phyloP scores from a whole-genome alignment of 2,329 filamentous ascomycete genomes.

The Lecanicillium sp. region DNA sequence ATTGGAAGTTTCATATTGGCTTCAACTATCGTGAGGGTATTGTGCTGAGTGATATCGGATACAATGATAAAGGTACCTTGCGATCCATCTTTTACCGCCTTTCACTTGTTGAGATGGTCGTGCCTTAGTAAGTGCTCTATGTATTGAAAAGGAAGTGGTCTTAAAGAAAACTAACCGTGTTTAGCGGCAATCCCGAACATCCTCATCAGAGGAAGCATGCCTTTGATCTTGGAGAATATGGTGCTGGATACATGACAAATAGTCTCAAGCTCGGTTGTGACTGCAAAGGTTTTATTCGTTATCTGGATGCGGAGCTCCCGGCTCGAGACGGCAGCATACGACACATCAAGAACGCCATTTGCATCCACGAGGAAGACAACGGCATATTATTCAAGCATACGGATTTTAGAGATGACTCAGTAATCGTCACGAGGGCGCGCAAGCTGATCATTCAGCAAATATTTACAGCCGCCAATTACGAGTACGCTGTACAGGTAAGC shows the following conservation, averaged over 20 bases:
- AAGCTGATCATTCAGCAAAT: conserved; percentile 86
- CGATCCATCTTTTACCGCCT: conserved; percentile 82
- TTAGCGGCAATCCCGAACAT: conserved; percentile 62
- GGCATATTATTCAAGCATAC: conserved; percentile 92
- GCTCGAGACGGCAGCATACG: conserved; percentile 66
- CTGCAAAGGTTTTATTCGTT: conserved; percentile 86
- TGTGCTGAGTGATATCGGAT: conserved; percentile 82
- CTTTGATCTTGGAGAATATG: conserved; percentile 74
- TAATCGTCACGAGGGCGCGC: conserved; percentile 75
- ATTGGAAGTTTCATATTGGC: conserved; percentile 86
- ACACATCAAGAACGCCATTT: conserved; percentile 73
- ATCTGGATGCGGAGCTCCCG: conserved; percentile 81
- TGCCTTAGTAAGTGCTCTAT: conserved; percentile 54
- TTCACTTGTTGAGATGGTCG: conserved; percentile 88
- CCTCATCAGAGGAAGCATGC: conserved; percentile 77
- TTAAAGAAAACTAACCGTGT: conserved; percentile 7
- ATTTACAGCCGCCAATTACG: conserved; percentile 94
- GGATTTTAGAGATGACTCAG: conserved; percentile 84
- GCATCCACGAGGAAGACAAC: conserved; percentile 53
- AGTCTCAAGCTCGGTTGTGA: conserved; percentile 69
- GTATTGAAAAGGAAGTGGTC: too few relatives aligned
- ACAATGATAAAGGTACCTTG: conserved; percentile 71
- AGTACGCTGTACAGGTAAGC: conserved; percentile 55
- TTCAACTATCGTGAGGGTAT: conserved; percentile 95
- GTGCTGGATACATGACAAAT: conserved; percentile 78